Evolutionary conservation across 176 grass and related monocot genomes (phyloP).

Genomic region (Oryza nivara): DNA sequence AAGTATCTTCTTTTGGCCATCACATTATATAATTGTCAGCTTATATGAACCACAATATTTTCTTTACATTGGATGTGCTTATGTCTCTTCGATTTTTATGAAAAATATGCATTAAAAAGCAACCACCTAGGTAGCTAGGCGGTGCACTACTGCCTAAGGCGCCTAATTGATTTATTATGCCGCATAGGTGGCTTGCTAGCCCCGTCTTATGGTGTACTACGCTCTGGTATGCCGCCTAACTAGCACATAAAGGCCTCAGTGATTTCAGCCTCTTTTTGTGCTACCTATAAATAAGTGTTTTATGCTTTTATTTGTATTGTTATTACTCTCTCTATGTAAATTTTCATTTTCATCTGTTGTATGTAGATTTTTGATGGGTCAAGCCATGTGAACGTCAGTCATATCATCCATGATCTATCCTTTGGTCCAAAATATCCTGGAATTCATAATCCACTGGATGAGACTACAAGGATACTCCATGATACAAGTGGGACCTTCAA

Average conservation of each 20-base stretch:
- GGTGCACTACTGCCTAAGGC: not conserved
- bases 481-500: constrained; percentile 92
- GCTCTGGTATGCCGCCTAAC: not conserved
- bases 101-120: not conserved
- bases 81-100: not conserved
- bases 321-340: constrained; percentile 12
- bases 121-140: not conserved
- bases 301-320: not conserved
- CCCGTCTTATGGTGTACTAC: not conserved
- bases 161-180: not conserved
- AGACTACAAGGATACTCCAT: constrained; percentile 80
- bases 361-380: constrained; percentile 95
- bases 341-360: constrained; percentile 23
- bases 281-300: not conserved
- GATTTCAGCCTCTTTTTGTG: not conserved
- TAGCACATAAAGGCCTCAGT: not conserved
- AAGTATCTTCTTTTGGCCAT: not conserved
- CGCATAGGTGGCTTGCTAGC: not conserved
- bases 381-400: constrained; percentile 92
- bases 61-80: not conserved
- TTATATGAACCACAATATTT: constrained; percentile 13
- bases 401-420: constrained; percentile 90
- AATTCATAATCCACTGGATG: constrained; percentile 94
- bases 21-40: constrained; percentile 14
- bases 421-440: constrained; percentile 97